Evolutionary conservation across 495 filamentous ascomycete species (phyloP), one percentile per base, ranked within the genome.

Genomic region (Hypoxylon intermedium): DNA sequence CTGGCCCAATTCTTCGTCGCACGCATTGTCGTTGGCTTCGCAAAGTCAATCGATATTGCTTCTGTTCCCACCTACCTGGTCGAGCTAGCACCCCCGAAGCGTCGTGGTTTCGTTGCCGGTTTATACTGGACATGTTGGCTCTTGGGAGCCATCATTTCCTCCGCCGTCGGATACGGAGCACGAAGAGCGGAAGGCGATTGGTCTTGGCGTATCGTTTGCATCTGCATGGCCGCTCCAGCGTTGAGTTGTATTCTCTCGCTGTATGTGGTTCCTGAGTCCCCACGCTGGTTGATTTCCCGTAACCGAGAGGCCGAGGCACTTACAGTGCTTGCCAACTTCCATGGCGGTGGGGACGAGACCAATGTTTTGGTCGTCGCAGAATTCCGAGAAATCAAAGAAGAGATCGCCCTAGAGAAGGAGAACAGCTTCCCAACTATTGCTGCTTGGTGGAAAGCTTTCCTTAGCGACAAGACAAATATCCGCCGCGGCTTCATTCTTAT

Each of bases 231-330:
- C 20, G 36, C 36, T 11, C 21, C 53, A 4, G 20, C 46, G n/a
- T 16, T 58, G 2, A 62, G 52, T 13, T 60, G 51, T 12, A 53
- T 72, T 9, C 9, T 67, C 12, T 56, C 62, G 9, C 26, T 74
- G n/a, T 69, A 45, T 23, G 74, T 76, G 63, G 66, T 76, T 2
- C 84, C 83, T 2, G 83, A 85, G 74, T 83, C 80, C 5, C 83
- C 84, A 18, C 80, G 83, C 54, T 87, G 83, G 83, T 74, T 85
- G 12, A 78, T 85, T 18, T 75, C 78, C 43, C 69, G 79, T 42
- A 76, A 75, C 9, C 71, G 72, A 4, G 33, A 76, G 15, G 79
- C 80, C n/a, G 70, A 82, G 16, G 83, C 82, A 9, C 70, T 80
- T 30, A 70, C 73, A 41, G 79, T 81, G 1, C 69, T 87, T 26